Conservation (phyloP, 202 grass and related monocot species). For the Zoysia matrella region DNA sequence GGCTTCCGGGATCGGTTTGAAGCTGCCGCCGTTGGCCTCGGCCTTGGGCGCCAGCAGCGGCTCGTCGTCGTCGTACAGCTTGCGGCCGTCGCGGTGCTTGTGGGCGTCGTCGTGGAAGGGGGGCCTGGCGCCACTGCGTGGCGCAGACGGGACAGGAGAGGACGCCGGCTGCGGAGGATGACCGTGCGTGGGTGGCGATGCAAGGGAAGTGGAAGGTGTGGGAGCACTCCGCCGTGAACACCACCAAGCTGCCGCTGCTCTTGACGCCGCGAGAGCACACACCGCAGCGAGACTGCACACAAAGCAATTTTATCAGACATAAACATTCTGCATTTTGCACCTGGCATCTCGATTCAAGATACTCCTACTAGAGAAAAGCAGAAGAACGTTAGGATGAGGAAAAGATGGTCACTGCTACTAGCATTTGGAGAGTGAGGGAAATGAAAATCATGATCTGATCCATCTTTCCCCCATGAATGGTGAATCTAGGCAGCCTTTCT, state of each 20-base stretch:
- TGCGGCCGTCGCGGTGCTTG: slow-evolving; percentile 31
- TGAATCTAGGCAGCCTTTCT: too few species aligned
- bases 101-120: slow-evolving; percentile 48
- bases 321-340: too few species aligned
- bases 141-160: slow-evolving; percentile 85
- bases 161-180: slow-evolving; percentile 36
- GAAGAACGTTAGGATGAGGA: slow-evolving; percentile 26
- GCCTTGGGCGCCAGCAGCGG: slow-evolving; percentile 53
- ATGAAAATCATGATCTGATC: neutral
- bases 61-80: slow-evolving; percentile 94
- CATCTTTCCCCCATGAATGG: neutral
- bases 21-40: slow-evolving; percentile 43
- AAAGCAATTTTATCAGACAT: too few species aligned
- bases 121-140: slow-evolving; percentile 66
- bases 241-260: slow-evolving; percentile 63
- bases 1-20: slow-evolving; percentile 92
- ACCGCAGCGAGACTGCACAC: slow-evolving; percentile 69
- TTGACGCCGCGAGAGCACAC: slow-evolving; percentile 73
- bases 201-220: slow-evolving; percentile 92
- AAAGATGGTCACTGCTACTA: slow-evolving; percentile 14
- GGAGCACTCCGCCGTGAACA: slow-evolving; percentile 96
- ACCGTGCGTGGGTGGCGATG: slow-evolving; percentile 64
- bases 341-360: too few species aligned
- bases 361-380: neutral
- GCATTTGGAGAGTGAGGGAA: neutral